Evolutionary conservation across 257 asterid genomes (phyloP).

Genomic region (Cynanchum wilfordii): DNA sequence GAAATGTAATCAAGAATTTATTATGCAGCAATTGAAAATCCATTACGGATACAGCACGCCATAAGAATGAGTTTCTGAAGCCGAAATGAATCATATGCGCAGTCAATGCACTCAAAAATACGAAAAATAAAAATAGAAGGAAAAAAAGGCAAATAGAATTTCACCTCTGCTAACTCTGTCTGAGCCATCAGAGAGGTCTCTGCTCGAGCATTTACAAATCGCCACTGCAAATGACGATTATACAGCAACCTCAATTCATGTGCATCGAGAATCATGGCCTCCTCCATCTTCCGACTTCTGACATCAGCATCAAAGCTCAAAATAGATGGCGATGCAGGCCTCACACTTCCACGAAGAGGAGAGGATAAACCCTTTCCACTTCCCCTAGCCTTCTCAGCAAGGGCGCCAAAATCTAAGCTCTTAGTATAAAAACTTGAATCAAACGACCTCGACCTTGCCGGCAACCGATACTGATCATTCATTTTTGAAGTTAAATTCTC

Average conservation of each 20-base stretch:
- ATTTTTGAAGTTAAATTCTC: slow-evolving; percentile 51
- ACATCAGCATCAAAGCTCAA: slow-evolving; percentile 56
- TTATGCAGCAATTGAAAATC: not conserved
- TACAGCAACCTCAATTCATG: slow-evolving; percentile 64
- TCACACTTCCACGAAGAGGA: slow-evolving; percentile 55
- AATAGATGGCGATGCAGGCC: slow-evolving; percentile 67
- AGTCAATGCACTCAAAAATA: too few species aligned
- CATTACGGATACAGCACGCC: not conserved
- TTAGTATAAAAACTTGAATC: slow-evolving; percentile 47
- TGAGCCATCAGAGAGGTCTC: slow-evolving; percentile 51
- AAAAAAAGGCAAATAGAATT: not conserved
- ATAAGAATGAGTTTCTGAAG: not conserved
- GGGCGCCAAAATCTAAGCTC: slow-evolving; percentile 62
- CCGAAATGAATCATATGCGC: not conserved
- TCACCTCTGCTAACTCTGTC: slow-evolving; percentile 65
- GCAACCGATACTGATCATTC: slow-evolving; percentile 76
- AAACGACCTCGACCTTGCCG: slow-evolving; percentile 61
- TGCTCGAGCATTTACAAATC: slow-evolving; percentile 59
- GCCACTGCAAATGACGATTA: slow-evolving; percentile 83
- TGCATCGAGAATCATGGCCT: slow-evolving; percentile 56
- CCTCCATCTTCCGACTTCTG: slow-evolving; percentile 68
- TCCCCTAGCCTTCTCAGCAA: slow-evolving; percentile 30
- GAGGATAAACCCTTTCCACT: slow-evolving; percentile 48
- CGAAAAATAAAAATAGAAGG: not conserved
- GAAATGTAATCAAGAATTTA: not conserved